phyloP scores from a whole-genome alignment of 176 grass and related monocot genomes.

The Miscanthus lutarioriparius region DNA sequence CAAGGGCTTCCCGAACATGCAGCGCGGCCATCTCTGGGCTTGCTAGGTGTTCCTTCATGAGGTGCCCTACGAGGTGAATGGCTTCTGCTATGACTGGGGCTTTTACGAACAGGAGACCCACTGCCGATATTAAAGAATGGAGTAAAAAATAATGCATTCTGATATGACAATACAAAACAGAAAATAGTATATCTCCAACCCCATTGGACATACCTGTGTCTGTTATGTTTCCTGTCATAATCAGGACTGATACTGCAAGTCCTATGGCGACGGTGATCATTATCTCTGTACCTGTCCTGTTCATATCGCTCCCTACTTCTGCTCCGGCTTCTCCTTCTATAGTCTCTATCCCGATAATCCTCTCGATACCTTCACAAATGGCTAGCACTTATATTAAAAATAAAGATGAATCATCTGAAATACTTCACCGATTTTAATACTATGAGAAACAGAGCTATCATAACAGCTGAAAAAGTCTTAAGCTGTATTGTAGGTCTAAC shows the following conservation, averaged over 20 bases:
- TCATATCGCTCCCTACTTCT: constrained; percentile 43
- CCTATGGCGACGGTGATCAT: constrained; percentile 22
- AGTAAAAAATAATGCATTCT: background rate
- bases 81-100: constrained; percentile 50
- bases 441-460: background rate
- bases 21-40: background rate
- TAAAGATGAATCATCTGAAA: background rate
- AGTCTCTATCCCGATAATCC: constrained; percentile 53
- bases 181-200: background rate
- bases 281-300: constrained; percentile 42
- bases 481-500: background rate
- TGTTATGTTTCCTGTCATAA: constrained; percentile 51
- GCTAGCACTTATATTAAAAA: background rate
- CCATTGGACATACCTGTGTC: constrained; percentile 23
- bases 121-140: constrained; percentile 36
- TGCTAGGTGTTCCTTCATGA: constrained; percentile 30
- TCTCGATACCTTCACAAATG: constrained; percentile 37
- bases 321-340: constrained; percentile 42
- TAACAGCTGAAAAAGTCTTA: background rate
- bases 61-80: constrained; percentile 37
- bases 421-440: background rate
- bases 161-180: background rate
- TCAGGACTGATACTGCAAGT: constrained; percentile 57
- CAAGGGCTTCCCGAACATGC: constrained; percentile 28
- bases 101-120: constrained; percentile 46